Percentiles rank a stretch among this genome's conserved stretches.
These are phyloP conservation scores for Erodium texanum DNA, from an alignment of 441 rosid species.

Conservation along the genomic window DNA sequence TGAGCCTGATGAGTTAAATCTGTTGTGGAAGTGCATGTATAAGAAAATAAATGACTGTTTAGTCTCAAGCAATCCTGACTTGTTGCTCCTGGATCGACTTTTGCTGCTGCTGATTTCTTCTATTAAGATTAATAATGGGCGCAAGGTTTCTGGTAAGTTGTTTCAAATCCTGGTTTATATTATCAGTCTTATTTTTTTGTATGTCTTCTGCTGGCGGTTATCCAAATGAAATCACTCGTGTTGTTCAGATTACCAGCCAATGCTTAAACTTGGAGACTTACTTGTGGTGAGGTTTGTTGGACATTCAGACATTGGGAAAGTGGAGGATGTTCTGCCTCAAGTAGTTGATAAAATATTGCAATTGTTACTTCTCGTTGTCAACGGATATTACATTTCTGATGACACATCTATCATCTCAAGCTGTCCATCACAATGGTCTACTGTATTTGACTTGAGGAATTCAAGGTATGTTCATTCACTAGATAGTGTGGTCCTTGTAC, in stretches of 20 bases:
- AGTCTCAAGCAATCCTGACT: background rate
- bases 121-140: conserved; percentile 40
- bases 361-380: conserved; percentile 54
- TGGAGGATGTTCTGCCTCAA: conserved; percentile 34
- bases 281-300: conserved; percentile 35
- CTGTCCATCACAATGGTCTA: conserved; percentile 58
- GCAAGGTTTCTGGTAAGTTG: conserved; percentile 41
- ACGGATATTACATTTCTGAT: conserved; percentile 34
- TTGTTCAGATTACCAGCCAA: conserved; percentile 50
- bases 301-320: conserved; percentile 28
- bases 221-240: conserved; percentile 14
- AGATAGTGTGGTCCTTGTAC: conserved; percentile 10
- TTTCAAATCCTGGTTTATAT: conserved; percentile 15
- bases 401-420: conserved; percentile 33
- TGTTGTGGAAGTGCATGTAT: conserved; percentile 55
- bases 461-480: conserved; percentile 41
- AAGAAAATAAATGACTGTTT: conserved; percentile 38
- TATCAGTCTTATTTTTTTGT: conserved; percentile 13
- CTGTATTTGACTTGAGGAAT: conserved; percentile 50
- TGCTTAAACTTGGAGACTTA: conserved; percentile 42
- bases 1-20: conserved; percentile 40
- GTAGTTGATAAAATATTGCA: conserved; percentile 56
- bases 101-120: conserved; percentile 48
- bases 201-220: conserved; percentile 10
- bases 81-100: conserved; percentile 42